phyloP scores from a whole-genome alignment of 106 monocot genomes.

The Agapanthus africanus region DNA sequence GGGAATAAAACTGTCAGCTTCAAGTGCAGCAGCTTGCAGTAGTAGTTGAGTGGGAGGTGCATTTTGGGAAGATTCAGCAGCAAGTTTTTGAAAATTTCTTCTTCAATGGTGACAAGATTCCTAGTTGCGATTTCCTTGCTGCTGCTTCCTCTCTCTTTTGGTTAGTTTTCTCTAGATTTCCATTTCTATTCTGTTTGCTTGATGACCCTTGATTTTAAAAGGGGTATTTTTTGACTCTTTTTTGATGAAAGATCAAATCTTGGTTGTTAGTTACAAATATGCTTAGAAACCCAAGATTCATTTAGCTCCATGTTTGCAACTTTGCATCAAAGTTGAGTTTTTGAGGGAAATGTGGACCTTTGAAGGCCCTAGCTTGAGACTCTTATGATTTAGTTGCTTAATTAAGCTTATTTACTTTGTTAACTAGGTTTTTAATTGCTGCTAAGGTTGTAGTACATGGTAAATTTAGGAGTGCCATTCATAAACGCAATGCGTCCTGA shows the following conservation, averaged over 20 bases:
- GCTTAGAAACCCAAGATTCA: background rate
- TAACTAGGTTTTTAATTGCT: too few relatives aligned
- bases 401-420: too few relatives aligned
- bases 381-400: too few relatives aligned
- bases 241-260: background rate
- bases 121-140: conserved; percentile 4
- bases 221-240: background rate
- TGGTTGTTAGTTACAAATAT: background rate
- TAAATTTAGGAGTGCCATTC: too few relatives aligned
- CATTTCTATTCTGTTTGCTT: background rate
- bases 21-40: too few relatives aligned
- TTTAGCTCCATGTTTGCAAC: too few relatives aligned
- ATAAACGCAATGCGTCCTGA: too few relatives aligned
- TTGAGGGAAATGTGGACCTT: too few relatives aligned
- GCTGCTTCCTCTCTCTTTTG: background rate
- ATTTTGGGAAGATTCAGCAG: conserved; percentile 1
- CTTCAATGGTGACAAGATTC: conserved; percentile 9
- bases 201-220: background rate
- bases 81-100: background rate
- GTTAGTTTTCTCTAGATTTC: background rate
- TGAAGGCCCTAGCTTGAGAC: too few relatives aligned
- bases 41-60: background rate
- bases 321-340: too few relatives aligned
- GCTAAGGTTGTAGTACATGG: too few relatives aligned
- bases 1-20: too few relatives aligned